These are phyloP conservation scores for Pichia sp. DNA, from an alignment of 1,139 yeast species.

Conservation along the genomic window DNA sequence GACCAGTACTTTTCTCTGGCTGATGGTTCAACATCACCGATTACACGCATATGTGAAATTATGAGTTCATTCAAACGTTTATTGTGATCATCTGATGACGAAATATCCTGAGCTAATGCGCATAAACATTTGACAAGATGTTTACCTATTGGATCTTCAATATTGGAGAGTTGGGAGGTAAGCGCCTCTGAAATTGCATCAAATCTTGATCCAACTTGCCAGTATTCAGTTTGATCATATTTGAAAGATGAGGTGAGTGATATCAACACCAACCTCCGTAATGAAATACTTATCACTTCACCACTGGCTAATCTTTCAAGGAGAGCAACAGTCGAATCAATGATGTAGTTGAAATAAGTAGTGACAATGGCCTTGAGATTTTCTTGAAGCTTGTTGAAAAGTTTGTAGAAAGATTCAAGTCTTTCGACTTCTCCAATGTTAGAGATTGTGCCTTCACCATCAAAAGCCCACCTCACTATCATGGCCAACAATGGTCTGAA, in stretches of 20 bases:
- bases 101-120: constrained; percentile 62
- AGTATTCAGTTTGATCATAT: constrained; percentile 88
- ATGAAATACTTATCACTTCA: constrained; percentile 46
- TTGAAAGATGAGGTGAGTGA: constrained; percentile 77
- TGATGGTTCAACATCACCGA: constrained; percentile 38
- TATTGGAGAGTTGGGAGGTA: constrained; percentile 57
- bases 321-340: constrained; percentile 63
- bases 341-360: constrained; percentile 75
- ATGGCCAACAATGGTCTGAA: constrained; percentile 90
- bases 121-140: constrained; percentile 77
- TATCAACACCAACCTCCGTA: constrained; percentile 67
- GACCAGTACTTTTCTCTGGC: constrained; percentile 74
- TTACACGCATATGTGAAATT: constrained; percentile 48
- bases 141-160: constrained; percentile 70
- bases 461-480: constrained; percentile 89
- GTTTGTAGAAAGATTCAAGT: constrained; percentile 73
- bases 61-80: constrained; percentile 54
- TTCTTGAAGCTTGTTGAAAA: constrained; percentile 80
- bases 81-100: constrained; percentile 82
- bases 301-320: constrained; percentile 46
- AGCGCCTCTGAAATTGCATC: constrained; percentile 62
- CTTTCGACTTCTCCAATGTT: constrained; percentile 49
- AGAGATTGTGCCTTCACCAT: constrained; percentile 63
- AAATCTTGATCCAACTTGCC: constrained; percentile 86
- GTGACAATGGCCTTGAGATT: constrained; percentile 83